These are phyloP conservation scores for Cryphonectria parasitica DNA, from an alignment of 2,329 filamentous ascomycete genomes.

Conservation along the genomic window DNA sequence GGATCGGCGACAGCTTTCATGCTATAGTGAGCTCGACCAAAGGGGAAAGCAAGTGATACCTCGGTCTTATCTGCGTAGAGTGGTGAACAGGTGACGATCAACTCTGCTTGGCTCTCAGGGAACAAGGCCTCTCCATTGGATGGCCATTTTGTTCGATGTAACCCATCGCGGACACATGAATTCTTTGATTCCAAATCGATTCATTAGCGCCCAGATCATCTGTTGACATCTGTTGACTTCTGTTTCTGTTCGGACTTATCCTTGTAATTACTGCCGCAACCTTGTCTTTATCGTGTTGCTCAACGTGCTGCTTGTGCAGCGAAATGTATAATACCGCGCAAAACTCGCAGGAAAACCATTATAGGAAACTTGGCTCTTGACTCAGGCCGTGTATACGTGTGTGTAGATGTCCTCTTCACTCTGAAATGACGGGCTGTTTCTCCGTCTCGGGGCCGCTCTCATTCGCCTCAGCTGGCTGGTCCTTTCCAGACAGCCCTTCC, in stretches of 20 bases:
- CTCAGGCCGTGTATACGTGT: not conserved
- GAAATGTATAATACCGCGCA: not conserved
- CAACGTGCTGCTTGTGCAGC: not conserved
- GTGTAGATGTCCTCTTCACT: not conserved
- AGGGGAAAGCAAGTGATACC: not conserved
- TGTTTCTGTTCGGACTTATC: not conserved
- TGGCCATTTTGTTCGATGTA: not conserved
- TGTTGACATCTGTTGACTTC: not conserved
- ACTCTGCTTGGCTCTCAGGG: not conserved
- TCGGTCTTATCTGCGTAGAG: not conserved
- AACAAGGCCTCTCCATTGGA: not conserved
- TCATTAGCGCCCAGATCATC: not conserved
- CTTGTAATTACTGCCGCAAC: not conserved
- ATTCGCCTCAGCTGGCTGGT: constrained; percentile 6
- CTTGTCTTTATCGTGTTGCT: not conserved
- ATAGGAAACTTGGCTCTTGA: not conserved
- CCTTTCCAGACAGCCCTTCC: constrained; percentile 10
- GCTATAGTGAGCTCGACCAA: too few relatives aligned
- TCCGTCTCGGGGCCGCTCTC: constrained; percentile 15
- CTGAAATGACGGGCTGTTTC: constrained; percentile 9
- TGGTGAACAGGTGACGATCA: not conserved
- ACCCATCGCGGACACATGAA: not conserved
- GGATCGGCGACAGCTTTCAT: not conserved
- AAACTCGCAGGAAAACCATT: not conserved
- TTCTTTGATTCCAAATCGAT: not conserved